phyloP scores from a whole-genome alignment of 495 filamentous ascomycete genomes.

The Friedmanniomyces simplex region DNA sequence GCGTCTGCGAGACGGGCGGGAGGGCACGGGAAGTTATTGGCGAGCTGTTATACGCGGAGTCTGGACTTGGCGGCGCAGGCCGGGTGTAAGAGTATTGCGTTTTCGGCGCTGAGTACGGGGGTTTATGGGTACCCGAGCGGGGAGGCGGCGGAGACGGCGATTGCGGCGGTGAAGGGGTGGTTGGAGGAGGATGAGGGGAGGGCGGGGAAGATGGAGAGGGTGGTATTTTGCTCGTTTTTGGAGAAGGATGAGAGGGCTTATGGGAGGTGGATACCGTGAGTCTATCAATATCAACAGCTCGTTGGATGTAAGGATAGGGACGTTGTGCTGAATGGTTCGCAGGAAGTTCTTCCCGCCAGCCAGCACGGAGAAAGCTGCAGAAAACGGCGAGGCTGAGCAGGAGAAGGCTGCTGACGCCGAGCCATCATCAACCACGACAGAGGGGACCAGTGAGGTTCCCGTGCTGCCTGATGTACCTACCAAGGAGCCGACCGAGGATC shows the following conservation, averaged over 20 bases:
- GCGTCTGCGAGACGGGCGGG: constrained; percentile 24
- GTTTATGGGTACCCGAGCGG: constrained; percentile 77
- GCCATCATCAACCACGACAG: background rate
- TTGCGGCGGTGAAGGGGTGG: constrained; percentile 60
- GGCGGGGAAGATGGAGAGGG: constrained; percentile 47
- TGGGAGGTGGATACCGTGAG: constrained; percentile 60
- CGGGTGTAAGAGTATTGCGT: constrained; percentile 62
- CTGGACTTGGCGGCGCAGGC: constrained; percentile 61
- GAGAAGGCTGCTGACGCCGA: background rate
- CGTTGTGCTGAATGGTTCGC: background rate
- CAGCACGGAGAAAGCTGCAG: background rate
- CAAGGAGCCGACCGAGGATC: constrained; percentile 20
- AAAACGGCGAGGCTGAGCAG: background rate
- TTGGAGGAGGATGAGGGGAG: constrained; percentile 47
- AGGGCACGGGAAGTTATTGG: constrained; percentile 42
- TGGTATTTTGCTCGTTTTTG: constrained; percentile 76
- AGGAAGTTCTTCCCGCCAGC: constrained; percentile 30
- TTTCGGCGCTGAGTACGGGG: constrained; percentile 75
- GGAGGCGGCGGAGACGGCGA: constrained; percentile 58
- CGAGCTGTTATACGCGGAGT: constrained; percentile 63
- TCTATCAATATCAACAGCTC: too few relatives aligned
- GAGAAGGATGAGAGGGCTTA: constrained; percentile 68
- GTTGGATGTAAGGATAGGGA: background rate
- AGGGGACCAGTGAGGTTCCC: background rate
- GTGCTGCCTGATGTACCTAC: constrained; percentile 28